Conservation (phyloP, 2,329 filamentous ascomycete genomes). For the Colletotrichum cordylinicola region DNA sequence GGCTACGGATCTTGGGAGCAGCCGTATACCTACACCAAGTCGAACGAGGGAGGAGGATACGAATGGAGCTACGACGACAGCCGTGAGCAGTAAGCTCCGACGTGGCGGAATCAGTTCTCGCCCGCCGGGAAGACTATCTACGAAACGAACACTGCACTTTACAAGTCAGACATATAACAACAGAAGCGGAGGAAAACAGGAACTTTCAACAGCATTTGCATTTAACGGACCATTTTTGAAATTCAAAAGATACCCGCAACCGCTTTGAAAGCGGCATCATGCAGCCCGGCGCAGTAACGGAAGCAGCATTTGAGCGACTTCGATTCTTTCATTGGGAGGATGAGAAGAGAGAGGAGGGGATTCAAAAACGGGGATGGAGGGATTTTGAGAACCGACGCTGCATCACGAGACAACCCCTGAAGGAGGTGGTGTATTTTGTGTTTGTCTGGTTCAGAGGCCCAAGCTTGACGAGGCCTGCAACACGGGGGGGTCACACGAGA, state of each 20-base stretch:
- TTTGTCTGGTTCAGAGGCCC: not conserved
- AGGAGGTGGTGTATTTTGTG: not conserved
- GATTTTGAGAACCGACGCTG: not conserved
- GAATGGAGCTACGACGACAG: slow-evolving; percentile 24
- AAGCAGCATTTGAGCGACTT: not conserved
- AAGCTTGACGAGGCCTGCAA: slow-evolving; percentile 3
- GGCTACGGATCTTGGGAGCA: slow-evolving; percentile 52
- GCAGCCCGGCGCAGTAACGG: not conserved
- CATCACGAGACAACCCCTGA: not conserved
- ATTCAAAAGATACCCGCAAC: not conserved
- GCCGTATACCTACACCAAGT: slow-evolving; percentile 46
- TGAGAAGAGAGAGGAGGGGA: not conserved
- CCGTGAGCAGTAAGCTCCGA: not conserved
- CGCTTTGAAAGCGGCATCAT: slow-evolving; percentile 1
- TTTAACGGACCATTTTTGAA: not conserved
- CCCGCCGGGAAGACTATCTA: not conserved
- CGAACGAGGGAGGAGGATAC: slow-evolving; percentile 36
- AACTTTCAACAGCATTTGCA: not conserved
- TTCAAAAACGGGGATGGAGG: not conserved
- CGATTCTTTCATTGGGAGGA: not conserved
- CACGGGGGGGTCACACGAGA: not conserved
- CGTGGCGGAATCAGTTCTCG: not conserved
- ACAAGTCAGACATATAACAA: not conserved
- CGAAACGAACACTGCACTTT: not conserved
- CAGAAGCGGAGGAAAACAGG: not conserved